Conservation (phyloP, 805 yeast genomes). For the Dipodascus geniculatus region DNA sequence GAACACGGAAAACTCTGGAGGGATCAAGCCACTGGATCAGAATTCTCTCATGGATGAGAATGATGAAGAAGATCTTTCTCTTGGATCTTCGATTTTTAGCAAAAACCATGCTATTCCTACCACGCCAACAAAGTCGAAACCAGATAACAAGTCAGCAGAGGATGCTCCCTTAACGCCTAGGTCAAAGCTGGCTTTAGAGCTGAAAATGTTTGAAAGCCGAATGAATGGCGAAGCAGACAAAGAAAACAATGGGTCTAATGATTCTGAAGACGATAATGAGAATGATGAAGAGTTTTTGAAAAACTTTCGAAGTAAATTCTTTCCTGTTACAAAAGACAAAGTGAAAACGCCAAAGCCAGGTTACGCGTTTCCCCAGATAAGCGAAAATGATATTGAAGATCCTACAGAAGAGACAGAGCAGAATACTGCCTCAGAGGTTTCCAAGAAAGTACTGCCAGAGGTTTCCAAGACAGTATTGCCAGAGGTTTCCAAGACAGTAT, state of each 20-base stretch:
- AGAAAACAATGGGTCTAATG: background rate
- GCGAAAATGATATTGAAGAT: background rate
- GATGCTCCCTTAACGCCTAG: background rate
- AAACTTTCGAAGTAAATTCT: background rate
- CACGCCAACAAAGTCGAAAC: background rate
- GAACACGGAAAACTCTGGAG: background rate
- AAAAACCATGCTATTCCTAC: background rate
- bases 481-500: too few species aligned
- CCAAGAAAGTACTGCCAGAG: too few species aligned
- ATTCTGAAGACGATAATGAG: background rate
- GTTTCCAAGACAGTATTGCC: too few species aligned
- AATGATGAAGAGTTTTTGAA: background rate
- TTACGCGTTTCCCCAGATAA: background rate
- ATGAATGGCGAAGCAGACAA: background rate
- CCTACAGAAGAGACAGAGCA: background rate
- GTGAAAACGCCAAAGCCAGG: background rate
- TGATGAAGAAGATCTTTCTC: background rate
- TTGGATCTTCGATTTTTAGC: background rate
- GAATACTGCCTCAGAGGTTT: too few species aligned
- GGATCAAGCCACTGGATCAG: too few species aligned
- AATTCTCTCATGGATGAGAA: too few species aligned
- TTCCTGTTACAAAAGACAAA: background rate
- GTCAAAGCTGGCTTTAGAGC: background rate
- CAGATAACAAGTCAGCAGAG: background rate
- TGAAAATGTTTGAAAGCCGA: background rate